These are phyloP conservation scores for Nissolia schottii DNA, from an alignment of 306 rosid species.

Conservation along the genomic window DNA sequence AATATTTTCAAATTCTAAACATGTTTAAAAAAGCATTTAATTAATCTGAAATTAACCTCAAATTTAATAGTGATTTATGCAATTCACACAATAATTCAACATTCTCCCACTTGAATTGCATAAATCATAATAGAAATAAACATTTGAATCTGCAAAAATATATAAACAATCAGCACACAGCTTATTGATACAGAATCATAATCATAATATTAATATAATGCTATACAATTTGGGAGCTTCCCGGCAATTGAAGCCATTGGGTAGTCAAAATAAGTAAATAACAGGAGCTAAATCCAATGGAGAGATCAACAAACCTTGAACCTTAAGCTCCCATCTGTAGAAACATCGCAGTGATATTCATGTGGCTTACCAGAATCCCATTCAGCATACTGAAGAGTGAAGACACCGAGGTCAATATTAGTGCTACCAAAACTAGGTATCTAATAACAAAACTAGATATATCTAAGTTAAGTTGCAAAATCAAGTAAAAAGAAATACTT, in stretches of 20 bases:
- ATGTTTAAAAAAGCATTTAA: too few species aligned
- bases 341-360: conserved; percentile 56
- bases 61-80: too few species aligned
- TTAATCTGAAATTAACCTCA: too few species aligned
- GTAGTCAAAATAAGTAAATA: too few species aligned
- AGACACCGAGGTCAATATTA: conserved; percentile 2
- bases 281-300: background rate
- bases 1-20: too few species aligned
- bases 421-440: background rate
- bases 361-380: conserved; percentile 60
- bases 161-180: background rate
- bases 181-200: background rate
- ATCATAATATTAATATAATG: background rate
- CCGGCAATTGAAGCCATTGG: background rate
- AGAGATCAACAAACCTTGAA: conserved; percentile 59
- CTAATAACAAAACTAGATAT: too few species aligned
- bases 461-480: background rate
- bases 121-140: background rate
- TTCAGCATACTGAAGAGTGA: conserved; percentile 51
- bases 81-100: too few species aligned
- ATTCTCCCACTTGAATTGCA: too few species aligned
- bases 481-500: background rate
- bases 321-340: conserved; percentile 40
- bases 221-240: background rate
- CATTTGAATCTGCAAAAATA: background rate